A percentile compares a stretch with the other conserved stretches of the same genome.
Evolutionary conservation across 176 grass and related monocot species (phyloP).

Genomic region (Olyra latifolia): DNA sequence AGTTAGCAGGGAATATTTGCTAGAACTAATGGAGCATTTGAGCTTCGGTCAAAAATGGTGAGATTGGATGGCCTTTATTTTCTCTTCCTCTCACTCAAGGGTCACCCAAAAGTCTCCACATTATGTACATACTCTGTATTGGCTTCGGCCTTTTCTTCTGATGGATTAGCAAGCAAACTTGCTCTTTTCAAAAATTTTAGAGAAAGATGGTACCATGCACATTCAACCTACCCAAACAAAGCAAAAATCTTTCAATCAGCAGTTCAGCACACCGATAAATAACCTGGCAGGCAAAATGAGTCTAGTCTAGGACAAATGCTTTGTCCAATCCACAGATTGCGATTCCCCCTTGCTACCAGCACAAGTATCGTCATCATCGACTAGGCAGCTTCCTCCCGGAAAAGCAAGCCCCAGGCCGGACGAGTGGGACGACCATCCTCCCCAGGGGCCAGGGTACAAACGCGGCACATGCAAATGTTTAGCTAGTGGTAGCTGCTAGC

Average conservation of each 20-base stretch:
- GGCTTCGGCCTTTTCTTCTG: too few species aligned
- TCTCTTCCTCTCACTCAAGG: too few species aligned
- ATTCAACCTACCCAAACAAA: neutral
- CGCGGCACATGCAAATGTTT: conserved; percentile 30
- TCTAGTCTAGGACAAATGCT: neutral
- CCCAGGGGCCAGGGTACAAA: neutral
- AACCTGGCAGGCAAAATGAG: neutral
- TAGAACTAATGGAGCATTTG: too few species aligned
- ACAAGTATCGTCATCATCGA: conserved; percentile 18
- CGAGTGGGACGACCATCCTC: too few species aligned
- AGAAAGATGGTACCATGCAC: too few species aligned
- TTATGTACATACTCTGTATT: too few species aligned
- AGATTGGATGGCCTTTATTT: too few species aligned
- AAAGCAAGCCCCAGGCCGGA: neutral
- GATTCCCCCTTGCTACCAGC: neutral
- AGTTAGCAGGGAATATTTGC: too few species aligned
- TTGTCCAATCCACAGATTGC: neutral
- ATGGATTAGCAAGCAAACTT: too few species aligned
- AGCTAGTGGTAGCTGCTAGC: neutral
- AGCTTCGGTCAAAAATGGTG: too few species aligned
- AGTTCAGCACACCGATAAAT: neutral
- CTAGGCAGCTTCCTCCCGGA: neutral
- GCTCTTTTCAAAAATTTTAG: too few species aligned
- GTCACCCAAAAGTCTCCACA: too few species aligned
- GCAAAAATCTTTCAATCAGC: neutral